Evolutionary conservation across 2,329 filamentous ascomycete genomes (phyloP).

Genomic region (Paracoccidioides brasiliensis): DNA sequence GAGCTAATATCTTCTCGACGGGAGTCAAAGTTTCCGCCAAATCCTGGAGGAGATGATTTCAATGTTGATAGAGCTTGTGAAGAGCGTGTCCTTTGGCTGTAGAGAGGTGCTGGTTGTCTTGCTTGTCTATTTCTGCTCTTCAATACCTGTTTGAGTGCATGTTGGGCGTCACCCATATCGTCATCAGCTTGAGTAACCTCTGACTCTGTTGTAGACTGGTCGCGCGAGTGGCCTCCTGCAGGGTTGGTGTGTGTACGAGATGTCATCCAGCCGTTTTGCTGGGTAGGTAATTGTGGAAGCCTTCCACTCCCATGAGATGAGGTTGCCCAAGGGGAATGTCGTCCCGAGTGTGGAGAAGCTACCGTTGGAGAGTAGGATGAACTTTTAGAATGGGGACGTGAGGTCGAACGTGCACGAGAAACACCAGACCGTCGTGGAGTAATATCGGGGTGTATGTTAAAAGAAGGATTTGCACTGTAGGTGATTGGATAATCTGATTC

Average conservation of each 20-base stretch:
- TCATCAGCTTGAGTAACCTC: slow-evolving; percentile 15
- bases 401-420: slow-evolving; percentile 23
- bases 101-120: slow-evolving; percentile 19
- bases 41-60: slow-evolving; percentile 33
- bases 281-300: slow-evolving; percentile 15
- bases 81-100: slow-evolving; percentile 17
- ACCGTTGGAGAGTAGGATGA: slow-evolving; percentile 30
- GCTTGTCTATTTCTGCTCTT: slow-evolving; percentile 14
- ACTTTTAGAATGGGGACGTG: slow-evolving; percentile 31
- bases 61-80: slow-evolving; percentile 21
- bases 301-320: slow-evolving; percentile 18
- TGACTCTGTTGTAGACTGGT: slow-evolving; percentile 12
- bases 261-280: slow-evolving; percentile 20
- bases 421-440: slow-evolving; percentile 17
- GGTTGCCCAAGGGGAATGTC: slow-evolving; percentile 29
- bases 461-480: slow-evolving; percentile 28
- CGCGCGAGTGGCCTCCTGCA: slow-evolving; percentile 15
- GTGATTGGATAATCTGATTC: slow-evolving; percentile 28
- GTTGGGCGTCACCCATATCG: slow-evolving; percentile 31
- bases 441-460: slow-evolving; percentile 23
- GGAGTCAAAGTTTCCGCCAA: slow-evolving; percentile 25
- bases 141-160: slow-evolving; percentile 35
- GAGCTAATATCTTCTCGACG: slow-evolving; percentile 30
- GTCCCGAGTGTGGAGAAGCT: slow-evolving; percentile 29
- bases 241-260: slow-evolving; percentile 20